These are phyloP conservation scores for Ceratobasidium sp. DNA, from an alignment of 1,284 basidiomycete genomes.

Conservation along the genomic window DNA sequence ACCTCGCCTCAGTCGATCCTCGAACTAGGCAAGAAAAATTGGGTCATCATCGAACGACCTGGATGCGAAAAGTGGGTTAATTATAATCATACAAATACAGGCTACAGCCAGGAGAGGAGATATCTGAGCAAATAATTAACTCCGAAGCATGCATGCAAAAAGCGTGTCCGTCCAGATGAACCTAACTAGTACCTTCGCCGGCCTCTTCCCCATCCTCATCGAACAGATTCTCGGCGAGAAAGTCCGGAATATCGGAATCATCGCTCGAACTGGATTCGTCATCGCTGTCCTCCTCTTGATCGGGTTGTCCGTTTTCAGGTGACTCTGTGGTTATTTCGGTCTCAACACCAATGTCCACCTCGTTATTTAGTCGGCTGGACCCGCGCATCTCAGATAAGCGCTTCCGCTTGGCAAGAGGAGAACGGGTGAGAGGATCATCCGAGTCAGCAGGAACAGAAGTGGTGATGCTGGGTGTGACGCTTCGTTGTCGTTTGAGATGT, in stretches of 20 bases:
- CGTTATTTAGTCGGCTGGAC: slow-evolving; percentile 14
- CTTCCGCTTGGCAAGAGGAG: slow-evolving; percentile 78
- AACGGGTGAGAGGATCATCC: slow-evolving; percentile 53
- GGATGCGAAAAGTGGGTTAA: background rate
- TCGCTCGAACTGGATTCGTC: slow-evolving; percentile 32
- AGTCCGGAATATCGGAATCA: slow-evolving; percentile 27
- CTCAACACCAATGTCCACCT: background rate
- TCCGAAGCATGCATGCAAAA: background rate
- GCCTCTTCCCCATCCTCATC: background rate
- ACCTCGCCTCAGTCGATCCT: no score
- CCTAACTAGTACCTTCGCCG: background rate
- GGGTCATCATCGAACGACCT: background rate
- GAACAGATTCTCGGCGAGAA: slow-evolving; percentile 31
- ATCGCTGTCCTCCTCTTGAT: background rate
- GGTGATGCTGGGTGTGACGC: slow-evolving; percentile 69
- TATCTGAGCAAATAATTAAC: slow-evolving; percentile 37
- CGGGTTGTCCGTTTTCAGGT: slow-evolving; percentile 10
- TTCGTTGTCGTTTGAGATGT: slow-evolving; percentile 72
- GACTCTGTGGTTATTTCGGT: background rate
- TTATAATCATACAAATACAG: slow-evolving; percentile 32
- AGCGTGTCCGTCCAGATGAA: background rate
- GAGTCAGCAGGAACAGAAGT: slow-evolving; percentile 52
- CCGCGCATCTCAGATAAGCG: slow-evolving; percentile 59
- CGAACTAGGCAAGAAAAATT: no score
- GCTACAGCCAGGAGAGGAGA: background rate